Conservation (phyloP, 1,139 yeast species). For the Yamadazyma dushanensis region DNA sequence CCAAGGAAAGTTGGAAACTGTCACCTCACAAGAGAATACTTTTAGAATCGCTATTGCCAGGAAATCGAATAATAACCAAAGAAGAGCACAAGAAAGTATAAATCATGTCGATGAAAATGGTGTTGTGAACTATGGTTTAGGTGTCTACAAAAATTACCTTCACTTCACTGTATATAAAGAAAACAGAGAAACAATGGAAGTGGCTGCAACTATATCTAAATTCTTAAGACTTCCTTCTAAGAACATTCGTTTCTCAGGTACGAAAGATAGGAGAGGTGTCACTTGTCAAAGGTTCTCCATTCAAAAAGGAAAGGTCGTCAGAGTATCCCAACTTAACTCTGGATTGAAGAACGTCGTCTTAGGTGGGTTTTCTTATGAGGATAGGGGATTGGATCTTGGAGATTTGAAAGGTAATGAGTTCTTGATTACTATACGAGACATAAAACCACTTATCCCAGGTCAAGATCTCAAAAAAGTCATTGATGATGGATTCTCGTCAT, state of each 20-base stretch:
- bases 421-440: constrained; percentile 77
- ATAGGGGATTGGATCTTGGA: constrained; percentile 68
- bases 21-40: constrained; percentile 68
- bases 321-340: constrained; percentile 75
- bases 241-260: constrained; percentile 81
- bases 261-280: constrained; percentile 94
- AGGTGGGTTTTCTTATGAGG: constrained; percentile 75
- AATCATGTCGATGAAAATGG: constrained; percentile 53
- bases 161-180: constrained; percentile 88
- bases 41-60: constrained; percentile 57
- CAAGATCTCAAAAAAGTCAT: constrained; percentile 45
- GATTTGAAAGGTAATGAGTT: constrained; percentile 88
- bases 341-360: constrained; percentile 71
- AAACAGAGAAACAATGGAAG: constrained; percentile 97
- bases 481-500: constrained; percentile 53
- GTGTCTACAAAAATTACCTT: constrained; percentile 65
- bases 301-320: constrained; percentile 69
- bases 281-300: constrained; percentile 85
- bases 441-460: constrained; percentile 32
- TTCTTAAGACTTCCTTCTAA: constrained; percentile 73
- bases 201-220: constrained; percentile 71
- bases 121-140: constrained; percentile 57
- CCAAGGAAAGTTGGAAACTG: constrained; percentile 72
- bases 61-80: constrained; percentile 26
- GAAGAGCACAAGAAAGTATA: constrained; percentile 40